Conservation (phyloP, 495 filamentous ascomycete genomes). For the Tuber melanosporum region DNA sequence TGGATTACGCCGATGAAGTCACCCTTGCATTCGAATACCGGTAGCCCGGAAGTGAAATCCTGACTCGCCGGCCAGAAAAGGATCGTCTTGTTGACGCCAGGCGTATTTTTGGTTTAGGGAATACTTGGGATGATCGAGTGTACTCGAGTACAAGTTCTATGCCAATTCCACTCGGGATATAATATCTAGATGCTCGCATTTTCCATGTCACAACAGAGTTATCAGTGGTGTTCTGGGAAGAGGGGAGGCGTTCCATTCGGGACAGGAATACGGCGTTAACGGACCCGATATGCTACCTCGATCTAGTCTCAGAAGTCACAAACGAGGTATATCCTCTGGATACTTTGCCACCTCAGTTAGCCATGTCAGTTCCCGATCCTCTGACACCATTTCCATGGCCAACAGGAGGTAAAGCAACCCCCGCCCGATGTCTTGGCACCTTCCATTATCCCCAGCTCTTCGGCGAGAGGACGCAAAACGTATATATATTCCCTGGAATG, state of each 20-base stretch:
- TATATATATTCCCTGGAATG: slow-evolving; percentile 60
- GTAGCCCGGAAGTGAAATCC: slow-evolving; percentile 61
- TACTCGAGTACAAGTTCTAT: slow-evolving; percentile 47
- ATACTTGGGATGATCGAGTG: slow-evolving; percentile 59
- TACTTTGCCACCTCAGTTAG: slow-evolving; percentile 72
- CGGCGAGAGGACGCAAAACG: slow-evolving; percentile 54
- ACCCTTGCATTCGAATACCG: slow-evolving; percentile 58
- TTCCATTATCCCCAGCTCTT: slow-evolving; percentile 59
- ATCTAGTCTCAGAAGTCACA: slow-evolving; percentile 47
- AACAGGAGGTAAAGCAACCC: slow-evolving; percentile 46
- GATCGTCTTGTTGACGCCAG: slow-evolving; percentile 61
- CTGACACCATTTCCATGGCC: too few species aligned
- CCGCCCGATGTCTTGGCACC: slow-evolving; percentile 58
- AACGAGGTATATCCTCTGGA: slow-evolving; percentile 56
- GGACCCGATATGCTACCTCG: slow-evolving; percentile 46
- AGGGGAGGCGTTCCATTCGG: slow-evolving; percentile 54
- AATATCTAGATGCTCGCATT: too few species aligned
- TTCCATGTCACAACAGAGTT: neutral
- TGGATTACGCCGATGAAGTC: slow-evolving; percentile 58
- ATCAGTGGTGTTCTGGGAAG: slow-evolving; percentile 33
- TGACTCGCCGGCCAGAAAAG: slow-evolving; percentile 55
- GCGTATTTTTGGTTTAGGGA: slow-evolving; percentile 59
- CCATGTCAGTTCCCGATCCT: slow-evolving; percentile 48
- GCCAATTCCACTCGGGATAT: slow-evolving; percentile 55
- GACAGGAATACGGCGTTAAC: slow-evolving; percentile 53